Evolutionary conservation across 495 filamentous ascomycete species (phyloP).

Genomic region (Hypoxylon fragiforme): DNA sequence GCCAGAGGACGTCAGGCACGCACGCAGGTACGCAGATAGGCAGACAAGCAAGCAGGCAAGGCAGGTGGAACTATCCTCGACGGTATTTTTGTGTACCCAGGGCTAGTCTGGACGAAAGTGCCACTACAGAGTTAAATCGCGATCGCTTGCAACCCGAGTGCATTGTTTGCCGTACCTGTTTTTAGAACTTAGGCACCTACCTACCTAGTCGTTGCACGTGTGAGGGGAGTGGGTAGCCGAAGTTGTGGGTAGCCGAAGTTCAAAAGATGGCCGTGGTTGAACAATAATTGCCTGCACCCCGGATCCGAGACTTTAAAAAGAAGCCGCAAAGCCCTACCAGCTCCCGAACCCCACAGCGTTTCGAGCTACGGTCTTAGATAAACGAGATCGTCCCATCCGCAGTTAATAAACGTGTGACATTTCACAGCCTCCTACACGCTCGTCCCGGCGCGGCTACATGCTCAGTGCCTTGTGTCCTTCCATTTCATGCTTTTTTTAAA

Average conservation of each 20-base stretch:
- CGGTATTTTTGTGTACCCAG: not conserved
- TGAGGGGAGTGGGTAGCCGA: conserved; percentile 27
- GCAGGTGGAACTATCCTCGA: not conserved
- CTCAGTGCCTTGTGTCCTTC: conserved; percentile 25
- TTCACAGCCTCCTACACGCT: conserved; percentile 23
- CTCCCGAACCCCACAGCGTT: conserved; percentile 9
- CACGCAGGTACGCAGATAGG: too few relatives aligned
- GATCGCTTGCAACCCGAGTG: conserved; percentile 12
- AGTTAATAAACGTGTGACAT: conserved; percentile 27
- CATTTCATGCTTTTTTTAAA: conserved; percentile 13
- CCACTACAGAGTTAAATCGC: conserved; percentile 15
- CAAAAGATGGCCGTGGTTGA: too few relatives aligned
- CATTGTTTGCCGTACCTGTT: conserved; percentile 11
- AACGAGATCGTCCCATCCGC: conserved; percentile 15
- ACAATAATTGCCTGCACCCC: conserved; percentile 24
- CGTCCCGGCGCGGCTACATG: conserved; percentile 26
- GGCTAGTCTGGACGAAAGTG: conserved; percentile 1
- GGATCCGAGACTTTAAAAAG: conserved; percentile 24
- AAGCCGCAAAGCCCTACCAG: conserved; percentile 14
- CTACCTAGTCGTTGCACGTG: conserved; percentile 22
- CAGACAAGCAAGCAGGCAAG: too few relatives aligned
- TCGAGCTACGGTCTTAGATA: conserved; percentile 24
- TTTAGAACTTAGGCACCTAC: conserved; percentile 16
- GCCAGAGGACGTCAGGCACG: not conserved
- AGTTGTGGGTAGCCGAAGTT: conserved; percentile 10